Evolutionary conservation across 305 asterid genomes (phyloP).

Genomic region (Caryopteris hybrid): DNA sequence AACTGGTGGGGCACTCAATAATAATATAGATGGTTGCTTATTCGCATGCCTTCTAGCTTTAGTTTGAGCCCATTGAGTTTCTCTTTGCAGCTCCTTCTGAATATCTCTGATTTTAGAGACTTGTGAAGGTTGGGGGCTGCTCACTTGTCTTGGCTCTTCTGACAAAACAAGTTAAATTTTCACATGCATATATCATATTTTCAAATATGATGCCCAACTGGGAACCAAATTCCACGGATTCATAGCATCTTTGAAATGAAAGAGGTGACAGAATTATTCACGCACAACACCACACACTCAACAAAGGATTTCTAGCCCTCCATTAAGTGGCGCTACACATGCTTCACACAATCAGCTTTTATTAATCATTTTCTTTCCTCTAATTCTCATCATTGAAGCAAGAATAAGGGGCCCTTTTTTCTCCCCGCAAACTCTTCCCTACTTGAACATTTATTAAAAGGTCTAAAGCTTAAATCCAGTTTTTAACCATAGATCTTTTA

Average conservation of each 20-base stretch:
- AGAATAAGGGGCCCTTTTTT: too few species aligned
- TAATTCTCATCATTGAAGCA: background rate
- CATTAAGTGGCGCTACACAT: background rate
- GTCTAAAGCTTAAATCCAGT: too few species aligned
- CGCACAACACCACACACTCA: background rate
- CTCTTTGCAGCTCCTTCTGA: slow-evolving; percentile 17
- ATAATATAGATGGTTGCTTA: slow-evolving; percentile 14
- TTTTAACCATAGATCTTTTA: background rate
- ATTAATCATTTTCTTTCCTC: background rate
- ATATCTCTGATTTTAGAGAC: slow-evolving; percentile 5
- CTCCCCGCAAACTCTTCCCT: too few species aligned
- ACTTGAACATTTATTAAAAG: too few species aligned
- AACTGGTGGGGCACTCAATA: slow-evolving; percentile 10
- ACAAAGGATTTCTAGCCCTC: slow-evolving; percentile 1
- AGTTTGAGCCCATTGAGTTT: slow-evolving; percentile 18
- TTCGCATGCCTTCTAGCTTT: slow-evolving; percentile 12
- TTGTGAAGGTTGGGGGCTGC: slow-evolving; percentile 16
- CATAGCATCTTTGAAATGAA: background rate
- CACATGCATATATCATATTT: background rate
- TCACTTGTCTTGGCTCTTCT: background rate
- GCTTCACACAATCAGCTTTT: background rate
- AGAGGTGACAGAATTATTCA: background rate
- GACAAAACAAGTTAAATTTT: slow-evolving; percentile 20
- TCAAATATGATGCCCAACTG: background rate
- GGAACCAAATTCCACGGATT: background rate